Evolutionary conservation across 2,329 filamentous ascomycete genomes (phyloP).

Genomic region (Colletotrichum somersetense): DNA sequence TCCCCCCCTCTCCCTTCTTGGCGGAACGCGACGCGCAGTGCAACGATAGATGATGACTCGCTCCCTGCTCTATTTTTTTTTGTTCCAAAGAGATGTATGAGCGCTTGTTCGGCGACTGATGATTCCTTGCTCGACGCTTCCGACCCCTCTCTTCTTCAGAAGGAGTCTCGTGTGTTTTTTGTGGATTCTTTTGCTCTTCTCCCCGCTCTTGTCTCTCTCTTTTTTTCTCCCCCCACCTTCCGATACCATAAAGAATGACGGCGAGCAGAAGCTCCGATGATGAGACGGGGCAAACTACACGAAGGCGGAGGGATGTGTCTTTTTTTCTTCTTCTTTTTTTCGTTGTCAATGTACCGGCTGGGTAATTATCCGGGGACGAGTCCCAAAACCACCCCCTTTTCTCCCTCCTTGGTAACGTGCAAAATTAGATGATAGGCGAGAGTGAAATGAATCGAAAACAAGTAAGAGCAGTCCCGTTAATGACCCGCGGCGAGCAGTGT

Average conservation of each 20-base stretch:
- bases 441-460: constrained; percentile 22
- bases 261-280: constrained; percentile 8
- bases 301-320: neutral
- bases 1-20: neutral
- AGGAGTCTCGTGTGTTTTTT: neutral
- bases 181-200: neutral
- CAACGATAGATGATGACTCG: constrained; percentile 30
- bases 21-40: constrained; percentile 5
- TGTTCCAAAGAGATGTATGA: neutral
- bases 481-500: neutral
- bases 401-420: neutral
- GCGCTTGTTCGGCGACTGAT: constrained; percentile 1
- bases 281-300: neutral
- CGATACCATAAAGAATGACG: constrained; percentile 32
- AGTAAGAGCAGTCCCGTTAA: neutral
- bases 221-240: constrained; percentile 18
- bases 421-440: constrained; percentile 12
- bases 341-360: neutral
- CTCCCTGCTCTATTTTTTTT: neutral
- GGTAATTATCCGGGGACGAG: neutral
- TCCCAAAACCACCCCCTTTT: neutral
- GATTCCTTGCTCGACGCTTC: neutral
- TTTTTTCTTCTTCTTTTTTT: too few relatives aligned
- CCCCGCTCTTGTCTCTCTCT: neutral
- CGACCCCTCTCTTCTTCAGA: neutral